A percentile compares a stretch with the other conserved stretches of the same genome.
phyloP scores from a whole-genome alignment of 192 early-diverging fungal species.

The Coemansia sp. region DNA sequence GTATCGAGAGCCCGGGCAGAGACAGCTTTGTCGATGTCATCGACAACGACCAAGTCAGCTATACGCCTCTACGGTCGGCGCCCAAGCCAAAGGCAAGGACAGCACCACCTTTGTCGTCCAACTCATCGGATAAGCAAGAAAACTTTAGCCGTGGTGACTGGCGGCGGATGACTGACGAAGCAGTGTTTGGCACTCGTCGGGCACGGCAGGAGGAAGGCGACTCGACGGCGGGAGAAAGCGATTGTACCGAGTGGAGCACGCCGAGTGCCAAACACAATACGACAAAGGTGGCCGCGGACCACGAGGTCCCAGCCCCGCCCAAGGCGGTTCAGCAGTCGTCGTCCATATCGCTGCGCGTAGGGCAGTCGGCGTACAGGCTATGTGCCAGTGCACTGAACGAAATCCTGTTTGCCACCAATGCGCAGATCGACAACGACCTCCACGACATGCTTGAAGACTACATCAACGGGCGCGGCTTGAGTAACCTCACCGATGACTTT shows the following conservation, averaged over 20 bases:
- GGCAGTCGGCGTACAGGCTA: constrained; percentile 2
- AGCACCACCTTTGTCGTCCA: not conserved
- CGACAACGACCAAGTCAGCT: not conserved
- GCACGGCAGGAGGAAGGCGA: not conserved
- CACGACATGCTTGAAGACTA: constrained; percentile 19
- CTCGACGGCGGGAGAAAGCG: not conserved
- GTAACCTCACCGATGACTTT: constrained; percentile 15
- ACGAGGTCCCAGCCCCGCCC: not conserved
- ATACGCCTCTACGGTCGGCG: constrained; percentile 13
- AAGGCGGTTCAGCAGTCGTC: not conserved
- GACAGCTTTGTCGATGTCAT: constrained; percentile 6
- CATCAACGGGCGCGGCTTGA: constrained; percentile 7
- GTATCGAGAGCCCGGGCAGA: not conserved
- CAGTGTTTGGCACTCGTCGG: constrained; percentile 34
- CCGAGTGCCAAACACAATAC: not conserved
- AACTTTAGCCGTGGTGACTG: constrained; percentile 33
- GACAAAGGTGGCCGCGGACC: too few species aligned
- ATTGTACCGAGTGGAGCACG: too few species aligned
- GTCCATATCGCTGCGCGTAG: constrained; percentile 3
- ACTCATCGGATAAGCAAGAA: not conserved
- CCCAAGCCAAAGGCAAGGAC: not conserved
- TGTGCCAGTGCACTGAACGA: constrained; percentile 32
- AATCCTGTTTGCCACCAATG: constrained; percentile 38
- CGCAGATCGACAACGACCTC: constrained; percentile 18
- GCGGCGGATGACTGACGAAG: constrained; percentile 13